Evolutionary conservation across 352 stramenopile genomes (phyloP).

Genomic region (Phytopythium litorale): DNA sequence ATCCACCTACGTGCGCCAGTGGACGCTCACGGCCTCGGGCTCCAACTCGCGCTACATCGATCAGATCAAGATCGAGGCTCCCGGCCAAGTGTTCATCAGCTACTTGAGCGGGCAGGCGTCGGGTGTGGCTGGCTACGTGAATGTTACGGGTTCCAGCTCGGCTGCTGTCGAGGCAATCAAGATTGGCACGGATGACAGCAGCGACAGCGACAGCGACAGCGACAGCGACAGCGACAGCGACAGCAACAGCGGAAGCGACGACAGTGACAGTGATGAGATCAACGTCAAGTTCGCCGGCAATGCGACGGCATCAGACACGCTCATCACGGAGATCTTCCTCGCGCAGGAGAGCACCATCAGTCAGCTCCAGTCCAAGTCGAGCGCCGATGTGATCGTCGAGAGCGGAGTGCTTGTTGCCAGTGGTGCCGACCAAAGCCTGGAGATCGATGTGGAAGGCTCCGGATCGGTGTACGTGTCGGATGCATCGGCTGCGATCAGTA

Average conservation of each 20-base stretch:
- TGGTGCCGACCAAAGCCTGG: constrained; percentile 16
- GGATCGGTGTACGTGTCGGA: constrained; percentile 26
- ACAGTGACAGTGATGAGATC: constrained; percentile 18
- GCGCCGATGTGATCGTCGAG: constrained; percentile 22
- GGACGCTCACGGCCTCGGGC: constrained; percentile 17
- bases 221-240: no score
- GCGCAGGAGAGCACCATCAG: constrained; percentile 16
- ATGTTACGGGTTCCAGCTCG: constrained; percentile 18
- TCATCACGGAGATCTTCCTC: constrained; percentile 29
- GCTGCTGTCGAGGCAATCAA: constrained; percentile 13
- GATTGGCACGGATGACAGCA: constrained; percentile 13
- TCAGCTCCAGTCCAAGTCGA: constrained; percentile 21
- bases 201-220: constrained; percentile 15
- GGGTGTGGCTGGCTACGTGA: constrained; percentile 25
- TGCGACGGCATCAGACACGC: constrained; percentile 8
- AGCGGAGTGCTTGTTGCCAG: constrained; percentile 20
- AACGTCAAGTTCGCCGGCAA: constrained; percentile 17
- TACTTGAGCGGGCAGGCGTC: constrained; percentile 12
- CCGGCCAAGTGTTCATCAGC: constrained; percentile 23
- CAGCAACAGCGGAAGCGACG: no score
- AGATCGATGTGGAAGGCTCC: constrained; percentile 21
- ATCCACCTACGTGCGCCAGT: constrained; percentile 26
- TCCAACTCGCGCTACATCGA: constrained; percentile 13
- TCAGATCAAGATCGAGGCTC: constrained; percentile 20
- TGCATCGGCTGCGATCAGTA: constrained; percentile 11